phyloP scores from a whole-genome alignment of 129 eudicot genomes.

The Smallanthus sonchifolius region DNA sequence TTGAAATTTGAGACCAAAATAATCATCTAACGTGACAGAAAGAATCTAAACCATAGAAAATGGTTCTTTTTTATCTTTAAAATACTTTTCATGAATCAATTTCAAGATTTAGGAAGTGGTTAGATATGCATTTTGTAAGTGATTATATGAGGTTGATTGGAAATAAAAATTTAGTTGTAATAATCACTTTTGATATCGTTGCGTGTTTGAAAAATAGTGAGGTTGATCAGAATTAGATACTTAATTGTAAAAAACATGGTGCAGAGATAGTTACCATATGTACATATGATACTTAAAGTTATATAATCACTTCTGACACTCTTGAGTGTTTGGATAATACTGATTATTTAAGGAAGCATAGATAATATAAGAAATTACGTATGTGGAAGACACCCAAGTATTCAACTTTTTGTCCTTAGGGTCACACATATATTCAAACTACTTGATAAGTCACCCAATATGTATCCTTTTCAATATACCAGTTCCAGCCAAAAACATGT shows the following conservation, averaged over 20 bases:
- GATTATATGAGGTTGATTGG: background rate
- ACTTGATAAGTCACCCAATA: background rate
- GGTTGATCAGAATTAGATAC: no score
- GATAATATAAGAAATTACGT: background rate
- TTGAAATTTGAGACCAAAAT: constrained; percentile 19
- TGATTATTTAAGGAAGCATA: background rate
- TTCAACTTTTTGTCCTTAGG: background rate
- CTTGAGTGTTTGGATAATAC: background rate
- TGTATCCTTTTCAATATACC: background rate
- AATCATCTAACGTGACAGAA: background rate
- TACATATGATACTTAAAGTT: background rate
- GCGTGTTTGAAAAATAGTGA: background rate
- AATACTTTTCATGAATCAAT: background rate
- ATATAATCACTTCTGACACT: background rate
- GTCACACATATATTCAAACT: background rate
- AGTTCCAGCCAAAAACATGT: background rate
- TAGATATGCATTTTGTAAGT: constrained; percentile 7
- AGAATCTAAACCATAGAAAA: background rate
- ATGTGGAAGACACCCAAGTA: background rate
- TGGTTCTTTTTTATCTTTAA: background rate
- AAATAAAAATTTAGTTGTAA: background rate
- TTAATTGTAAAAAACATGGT: background rate
- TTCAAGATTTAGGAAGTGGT: background rate
- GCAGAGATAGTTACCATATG: background rate
- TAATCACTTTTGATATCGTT: background rate